A percentile compares a stretch with the other conserved stretches of the same genome.
These are phyloP conservation scores for Myxozyma sirexii DNA, from an alignment of 805 yeast species.

Conservation along the genomic window DNA sequence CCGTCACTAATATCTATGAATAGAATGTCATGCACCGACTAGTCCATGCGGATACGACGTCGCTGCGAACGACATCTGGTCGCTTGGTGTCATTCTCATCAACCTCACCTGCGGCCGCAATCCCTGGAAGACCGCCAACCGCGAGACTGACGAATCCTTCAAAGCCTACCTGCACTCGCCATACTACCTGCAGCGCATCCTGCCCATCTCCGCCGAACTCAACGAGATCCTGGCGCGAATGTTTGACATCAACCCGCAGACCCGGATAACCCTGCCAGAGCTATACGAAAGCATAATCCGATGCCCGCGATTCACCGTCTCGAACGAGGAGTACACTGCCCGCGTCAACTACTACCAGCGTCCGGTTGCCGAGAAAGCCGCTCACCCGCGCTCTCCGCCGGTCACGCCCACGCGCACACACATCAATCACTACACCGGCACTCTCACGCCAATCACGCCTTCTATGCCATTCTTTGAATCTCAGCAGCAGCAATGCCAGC, in stretches of 20 bases:
- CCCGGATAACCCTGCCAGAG: slow-evolving; percentile 35
- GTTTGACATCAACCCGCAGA: slow-evolving; percentile 37
- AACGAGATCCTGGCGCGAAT: slow-evolving; percentile 51
- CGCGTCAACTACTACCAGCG: slow-evolving; percentile 6
- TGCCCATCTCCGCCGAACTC: slow-evolving; percentile 72
- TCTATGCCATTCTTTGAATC: not conserved
- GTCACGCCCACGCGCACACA: slow-evolving; percentile 8
- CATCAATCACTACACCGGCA: slow-evolving; percentile 12
- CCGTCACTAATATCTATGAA: not conserved
- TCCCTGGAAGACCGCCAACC: slow-evolving; percentile 82
- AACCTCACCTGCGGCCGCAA: slow-evolving; percentile 82
- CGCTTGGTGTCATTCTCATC: slow-evolving; percentile 76
- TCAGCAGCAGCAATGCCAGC: slow-evolving; percentile 2
- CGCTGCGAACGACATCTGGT: slow-evolving; percentile 78
- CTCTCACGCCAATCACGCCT: slow-evolving; percentile 24
- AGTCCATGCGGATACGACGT: slow-evolving; percentile 40
- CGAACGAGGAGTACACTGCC: slow-evolving; percentile 18
- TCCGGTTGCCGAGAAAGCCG: not conserved
- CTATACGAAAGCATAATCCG: slow-evolving; percentile 23
- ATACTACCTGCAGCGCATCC: slow-evolving; percentile 58
- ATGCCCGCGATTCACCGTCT: slow-evolving; percentile 33
- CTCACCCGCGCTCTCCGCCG: slow-evolving; percentile 13
- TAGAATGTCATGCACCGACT: slow-evolving; percentile 21
- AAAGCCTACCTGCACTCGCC: slow-evolving; percentile 61
- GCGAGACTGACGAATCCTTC: slow-evolving; percentile 61